Base-by-base conservation (phyloP, 1,284 basidiomycete genomes). In the Trametes versicolor region DNA sequence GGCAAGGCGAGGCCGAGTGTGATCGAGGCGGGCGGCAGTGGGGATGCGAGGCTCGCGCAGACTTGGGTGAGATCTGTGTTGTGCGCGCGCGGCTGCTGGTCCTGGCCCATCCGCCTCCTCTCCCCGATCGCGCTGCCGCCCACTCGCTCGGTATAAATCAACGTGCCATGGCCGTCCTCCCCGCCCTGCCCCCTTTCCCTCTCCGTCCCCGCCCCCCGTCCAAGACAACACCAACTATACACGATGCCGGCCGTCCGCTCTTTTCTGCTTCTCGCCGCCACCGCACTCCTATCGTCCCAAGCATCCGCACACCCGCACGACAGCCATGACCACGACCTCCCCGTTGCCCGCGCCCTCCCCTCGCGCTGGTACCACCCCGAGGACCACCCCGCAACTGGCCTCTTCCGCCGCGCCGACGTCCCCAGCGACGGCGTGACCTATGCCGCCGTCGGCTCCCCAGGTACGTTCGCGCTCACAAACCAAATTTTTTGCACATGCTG, bases 341-440 rank as follows among this genome's bases (percentile, higher is more conserved):
- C 65, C 56, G 53, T 66, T n/a, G 55, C 52, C 34, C 58, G 53
- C 15, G 43, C 67, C 27, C 79, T 85, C 25, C 83, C 85, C 12
- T 74, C 69, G 47, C 71, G 72, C 8, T 93, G 91, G 90, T 86
- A 84, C 70, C 90, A 90, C 37, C 72, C 74, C 48, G 74, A 81
- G 6, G 81, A 82, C 68, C 87, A 91, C 70, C 85, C 85, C 6
- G 86, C 82, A n/a, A 80, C 88, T 72, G 66, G 70, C 39, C 80
- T 92, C 58, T 92, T 91, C 79, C 62, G 55, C 48, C 82, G 80
- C 70, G 86, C 88, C 45, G 82, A 66, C 21, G 68, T 77, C 3
- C 73, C 74, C 0, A 75, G 72, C 19, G 85, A 88, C 68, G 85
- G 83, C 32, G 69, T 74, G 7, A 69, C 66, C 51, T 89, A 87